phyloP scores from a whole-genome alignment of 1,284 basidiomycete genomes.

The Leccinum colubrinum region DNA sequence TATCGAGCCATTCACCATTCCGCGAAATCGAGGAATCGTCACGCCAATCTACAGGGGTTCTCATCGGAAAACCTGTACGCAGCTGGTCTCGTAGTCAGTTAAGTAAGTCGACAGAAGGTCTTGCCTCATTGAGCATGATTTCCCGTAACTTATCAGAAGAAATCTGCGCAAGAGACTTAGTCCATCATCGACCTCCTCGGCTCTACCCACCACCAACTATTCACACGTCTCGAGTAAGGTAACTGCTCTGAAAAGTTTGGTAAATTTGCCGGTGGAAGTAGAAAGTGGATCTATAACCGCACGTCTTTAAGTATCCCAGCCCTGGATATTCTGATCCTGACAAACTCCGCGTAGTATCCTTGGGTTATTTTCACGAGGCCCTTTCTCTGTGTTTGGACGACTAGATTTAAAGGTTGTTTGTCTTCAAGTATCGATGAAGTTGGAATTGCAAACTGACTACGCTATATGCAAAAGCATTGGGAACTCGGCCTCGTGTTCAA shows the following conservation, averaged over 20 bases:
- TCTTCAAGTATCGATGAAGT: slow-evolving; percentile 19
- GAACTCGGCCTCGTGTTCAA: slow-evolving; percentile 24
- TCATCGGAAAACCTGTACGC: background rate
- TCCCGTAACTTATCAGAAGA: slow-evolving; percentile 8
- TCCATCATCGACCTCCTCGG: slow-evolving; percentile 26
- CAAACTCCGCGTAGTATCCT: slow-evolving; percentile 22
- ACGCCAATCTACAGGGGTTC: background rate
- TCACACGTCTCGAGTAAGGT: slow-evolving; percentile 16
- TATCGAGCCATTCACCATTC: background rate
- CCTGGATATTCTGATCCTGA: slow-evolving; percentile 13
- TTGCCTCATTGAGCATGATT: slow-evolving; percentile 6
- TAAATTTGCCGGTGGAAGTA: slow-evolving; percentile 8
- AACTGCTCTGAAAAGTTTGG: slow-evolving; percentile 8
- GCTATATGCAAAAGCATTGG: background rate
- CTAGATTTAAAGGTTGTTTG: slow-evolving; percentile 9
- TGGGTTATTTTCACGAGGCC: slow-evolving; percentile 5
- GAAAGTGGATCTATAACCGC: slow-evolving; percentile 1
- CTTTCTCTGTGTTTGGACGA: slow-evolving; percentile 14
- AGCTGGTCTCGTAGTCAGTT: background rate
- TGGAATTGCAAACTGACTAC: slow-evolving; percentile 10
- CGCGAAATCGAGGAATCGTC: background rate
- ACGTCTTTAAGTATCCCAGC: slow-evolving; percentile 9
- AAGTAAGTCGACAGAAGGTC: background rate
- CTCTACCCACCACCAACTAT: slow-evolving; percentile 16
- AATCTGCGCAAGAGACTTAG: slow-evolving; percentile 9